phyloP scores from a whole-genome alignment of 768 basidiomycete species.

The Mycena galericulata region DNA sequence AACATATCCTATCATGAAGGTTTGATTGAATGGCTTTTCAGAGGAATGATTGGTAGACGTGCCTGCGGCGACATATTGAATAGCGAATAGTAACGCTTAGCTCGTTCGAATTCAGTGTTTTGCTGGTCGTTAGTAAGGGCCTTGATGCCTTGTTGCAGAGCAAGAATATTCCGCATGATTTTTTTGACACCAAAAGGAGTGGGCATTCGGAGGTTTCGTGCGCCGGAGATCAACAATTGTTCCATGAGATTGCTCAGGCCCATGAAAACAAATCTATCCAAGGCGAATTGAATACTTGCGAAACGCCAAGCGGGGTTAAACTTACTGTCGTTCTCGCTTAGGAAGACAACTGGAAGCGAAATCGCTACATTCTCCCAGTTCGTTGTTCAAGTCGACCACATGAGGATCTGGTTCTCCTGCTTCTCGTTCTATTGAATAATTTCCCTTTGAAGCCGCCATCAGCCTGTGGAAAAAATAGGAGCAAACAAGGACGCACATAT shows the following conservation, averaged over 20 bases:
- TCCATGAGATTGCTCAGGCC: constrained; percentile 91
- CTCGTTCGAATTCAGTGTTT: constrained; percentile 78
- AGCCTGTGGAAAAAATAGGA: constrained; percentile 26
- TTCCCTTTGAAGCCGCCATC: constrained; percentile 66
- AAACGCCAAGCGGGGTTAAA: constrained; percentile 21
- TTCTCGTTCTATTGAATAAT: constrained; percentile 85
- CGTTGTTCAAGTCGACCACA: constrained; percentile 85
- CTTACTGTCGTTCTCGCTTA: constrained; percentile 75
- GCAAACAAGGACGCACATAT: constrained; percentile 60
- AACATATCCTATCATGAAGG: constrained; percentile 78
- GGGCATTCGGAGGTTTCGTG: constrained; percentile 73
- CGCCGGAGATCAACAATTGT: constrained; percentile 80
- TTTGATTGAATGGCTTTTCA: background rate
- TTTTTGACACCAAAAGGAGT: constrained; percentile 87
- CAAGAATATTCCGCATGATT: constrained; percentile 88
- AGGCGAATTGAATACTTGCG: constrained; percentile 23
- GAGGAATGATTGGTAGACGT: constrained; percentile 39
- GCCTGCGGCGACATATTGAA: constrained; percentile 84
- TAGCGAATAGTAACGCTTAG: constrained; percentile 84
- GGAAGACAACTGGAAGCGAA: constrained; percentile 72
- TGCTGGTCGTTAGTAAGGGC: constrained; percentile 72
- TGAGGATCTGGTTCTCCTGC: constrained; percentile 93
- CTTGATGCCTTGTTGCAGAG: constrained; percentile 92
- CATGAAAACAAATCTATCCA: constrained; percentile 82
- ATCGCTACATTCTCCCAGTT: constrained; percentile 83